Evolutionary conservation across 352 stramenopile species (phyloP).

Genomic region (Phytophthora pinifolia): DNA sequence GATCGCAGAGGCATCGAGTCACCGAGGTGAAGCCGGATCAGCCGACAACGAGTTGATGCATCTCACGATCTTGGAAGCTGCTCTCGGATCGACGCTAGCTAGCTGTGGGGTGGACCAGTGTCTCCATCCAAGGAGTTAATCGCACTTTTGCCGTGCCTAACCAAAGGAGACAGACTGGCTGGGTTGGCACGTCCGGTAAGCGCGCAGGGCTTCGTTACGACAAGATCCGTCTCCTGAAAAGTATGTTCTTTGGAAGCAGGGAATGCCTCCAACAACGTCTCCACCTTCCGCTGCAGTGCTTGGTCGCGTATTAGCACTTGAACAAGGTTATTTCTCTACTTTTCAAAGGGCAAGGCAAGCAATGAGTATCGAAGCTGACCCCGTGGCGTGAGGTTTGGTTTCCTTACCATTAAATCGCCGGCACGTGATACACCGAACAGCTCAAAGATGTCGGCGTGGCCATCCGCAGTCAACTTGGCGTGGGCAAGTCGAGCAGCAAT

Average conservation of each 20-base stretch:
- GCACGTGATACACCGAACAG: slow-evolving; percentile 21
- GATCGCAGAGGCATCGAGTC: slow-evolving; percentile 22
- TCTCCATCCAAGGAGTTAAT: slow-evolving; percentile 7
- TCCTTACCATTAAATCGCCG: slow-evolving; percentile 35
- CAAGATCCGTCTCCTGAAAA: neutral
- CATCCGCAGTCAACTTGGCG: slow-evolving; percentile 25
- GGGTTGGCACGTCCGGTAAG: neutral
- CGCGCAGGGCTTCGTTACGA: neutral
- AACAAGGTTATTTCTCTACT: slow-evolving; percentile 13
- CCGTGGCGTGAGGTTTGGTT: neutral
- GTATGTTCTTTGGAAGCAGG: neutral
- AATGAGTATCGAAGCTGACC: slow-evolving; percentile 2
- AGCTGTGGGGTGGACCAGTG: neutral
- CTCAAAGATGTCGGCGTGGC: slow-evolving; percentile 16
- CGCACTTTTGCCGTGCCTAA: slow-evolving; percentile 12
- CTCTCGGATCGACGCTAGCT: slow-evolving; percentile 40
- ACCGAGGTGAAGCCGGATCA: slow-evolving; percentile 2
- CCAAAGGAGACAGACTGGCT: slow-evolving; percentile 29
- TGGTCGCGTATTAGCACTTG: slow-evolving; percentile 24
- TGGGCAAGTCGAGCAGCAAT: slow-evolving; percentile 27
- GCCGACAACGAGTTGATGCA: slow-evolving; percentile 27
- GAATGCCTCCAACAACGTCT: slow-evolving; percentile 26
- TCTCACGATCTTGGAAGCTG: slow-evolving; percentile 53
- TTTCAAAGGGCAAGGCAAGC: neutral
- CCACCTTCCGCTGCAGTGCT: slow-evolving; percentile 28